A percentile compares a stretch with the other conserved stretches of the same genome.
Evolutionary conservation across 1,284 basidiomycete genomes (phyloP).

Genomic region (Macrocystidia cucumis): DNA sequence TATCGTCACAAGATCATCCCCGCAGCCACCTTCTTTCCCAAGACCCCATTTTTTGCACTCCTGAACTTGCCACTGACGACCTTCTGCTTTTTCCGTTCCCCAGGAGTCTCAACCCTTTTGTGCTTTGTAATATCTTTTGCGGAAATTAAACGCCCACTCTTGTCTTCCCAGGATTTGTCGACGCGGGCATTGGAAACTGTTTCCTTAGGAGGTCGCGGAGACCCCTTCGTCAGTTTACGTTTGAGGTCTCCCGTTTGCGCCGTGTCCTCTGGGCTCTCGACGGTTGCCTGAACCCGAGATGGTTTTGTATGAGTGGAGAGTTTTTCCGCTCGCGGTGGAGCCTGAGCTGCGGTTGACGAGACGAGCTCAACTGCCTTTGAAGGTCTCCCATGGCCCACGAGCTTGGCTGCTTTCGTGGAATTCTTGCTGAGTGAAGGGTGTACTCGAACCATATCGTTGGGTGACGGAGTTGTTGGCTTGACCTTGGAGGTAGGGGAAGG

Average conservation of each 20-base stretch:
- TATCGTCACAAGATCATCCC: constrained; percentile 14
- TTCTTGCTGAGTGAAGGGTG: no score
- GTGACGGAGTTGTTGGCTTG: not conserved
- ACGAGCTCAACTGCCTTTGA: not conserved
- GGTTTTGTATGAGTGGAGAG: no score
- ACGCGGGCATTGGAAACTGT: constrained; percentile 1
- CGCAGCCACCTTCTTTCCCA: constrained; percentile 39
- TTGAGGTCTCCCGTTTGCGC: no score
- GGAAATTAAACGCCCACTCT: constrained; percentile 11
- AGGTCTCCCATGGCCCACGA: not conserved
- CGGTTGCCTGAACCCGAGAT: not conserved
- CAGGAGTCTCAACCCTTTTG: constrained; percentile 34
- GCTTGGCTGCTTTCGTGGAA: not conserved
- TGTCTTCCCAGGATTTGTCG: constrained; percentile 8
- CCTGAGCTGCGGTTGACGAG: not conserved
- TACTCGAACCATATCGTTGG: not conserved
- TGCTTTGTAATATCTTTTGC: constrained; percentile 37
- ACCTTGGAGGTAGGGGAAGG: not conserved
- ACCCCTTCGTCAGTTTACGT: not conserved
- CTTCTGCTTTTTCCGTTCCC: constrained; percentile 58
- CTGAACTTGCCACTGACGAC: constrained; percentile 34
- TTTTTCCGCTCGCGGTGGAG: not conserved
- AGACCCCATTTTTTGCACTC: constrained; percentile 44
- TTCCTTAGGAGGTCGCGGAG: not conserved
- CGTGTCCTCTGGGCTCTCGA: no score